Percentiles rank a stretch among this genome's conserved stretches.
Evolutionary conservation across 2,329 filamentous ascomycete species (phyloP).

Genomic region (Cordyceps sp.): DNA sequence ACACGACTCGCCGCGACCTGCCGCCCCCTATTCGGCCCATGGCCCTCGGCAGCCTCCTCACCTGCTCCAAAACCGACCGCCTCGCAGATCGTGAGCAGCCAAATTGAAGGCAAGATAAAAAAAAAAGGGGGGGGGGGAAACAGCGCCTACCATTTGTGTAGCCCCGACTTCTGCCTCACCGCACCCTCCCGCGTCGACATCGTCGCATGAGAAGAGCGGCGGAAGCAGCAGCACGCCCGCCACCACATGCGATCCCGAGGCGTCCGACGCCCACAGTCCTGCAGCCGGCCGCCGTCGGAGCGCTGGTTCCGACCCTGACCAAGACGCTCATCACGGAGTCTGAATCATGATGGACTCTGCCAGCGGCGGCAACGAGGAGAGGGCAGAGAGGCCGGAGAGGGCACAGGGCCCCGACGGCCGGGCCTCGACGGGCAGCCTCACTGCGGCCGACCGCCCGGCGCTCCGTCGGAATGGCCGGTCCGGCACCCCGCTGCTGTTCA

Average conservation of each 20-base stretch:
- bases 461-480: slow-evolving; percentile 5
- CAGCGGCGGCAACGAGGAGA: slow-evolving; percentile 15
- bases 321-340: slow-evolving; percentile 6
- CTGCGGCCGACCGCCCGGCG: slow-evolving; percentile 2
- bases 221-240: not conserved
- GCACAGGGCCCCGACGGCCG: not conserved
- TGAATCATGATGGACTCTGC: slow-evolving; percentile 17
- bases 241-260: slow-evolving; percentile 11
- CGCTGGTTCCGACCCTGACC: slow-evolving; percentile 12
- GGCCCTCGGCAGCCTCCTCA: too few relatives aligned
- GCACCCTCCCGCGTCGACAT: too few relatives aligned
- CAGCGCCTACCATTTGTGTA: too few relatives aligned
- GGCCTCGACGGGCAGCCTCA: not conserved
- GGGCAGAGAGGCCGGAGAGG: not conserved
- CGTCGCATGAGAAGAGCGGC: not conserved
- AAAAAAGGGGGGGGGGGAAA: too few relatives aligned
- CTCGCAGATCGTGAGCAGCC: too few relatives aligned
- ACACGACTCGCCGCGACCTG: too few relatives aligned
- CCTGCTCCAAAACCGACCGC: too few relatives aligned
- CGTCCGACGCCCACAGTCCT: slow-evolving; percentile 6
- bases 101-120: too few relatives aligned
- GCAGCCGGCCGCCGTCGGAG: slow-evolving; percentile 10
- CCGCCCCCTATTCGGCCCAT: too few relatives aligned
- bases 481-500: slow-evolving; percentile 7
- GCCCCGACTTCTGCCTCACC: too few relatives aligned